Evolutionary conservation across 2,329 filamentous ascomycete species (phyloP).

Genomic region (Scedosporium apiospermum): DNA sequence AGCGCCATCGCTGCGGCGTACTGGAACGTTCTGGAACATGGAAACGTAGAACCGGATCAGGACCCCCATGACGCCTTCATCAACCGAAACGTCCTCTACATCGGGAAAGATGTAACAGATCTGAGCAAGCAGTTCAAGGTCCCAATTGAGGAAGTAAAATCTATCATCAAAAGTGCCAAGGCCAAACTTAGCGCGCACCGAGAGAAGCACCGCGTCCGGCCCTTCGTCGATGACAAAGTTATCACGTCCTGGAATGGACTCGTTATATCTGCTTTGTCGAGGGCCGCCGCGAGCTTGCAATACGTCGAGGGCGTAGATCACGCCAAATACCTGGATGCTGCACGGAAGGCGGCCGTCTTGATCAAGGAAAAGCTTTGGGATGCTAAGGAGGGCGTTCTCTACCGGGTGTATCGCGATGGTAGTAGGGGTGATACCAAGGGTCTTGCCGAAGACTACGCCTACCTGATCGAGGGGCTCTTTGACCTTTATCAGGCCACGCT

Average conservation of each 20-base stretch:
- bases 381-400: conserved; percentile 48
- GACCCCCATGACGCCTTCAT: conserved; percentile 92
- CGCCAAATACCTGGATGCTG: conserved; percentile 52
- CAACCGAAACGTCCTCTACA: conserved; percentile 79
- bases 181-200: conserved; percentile 61
- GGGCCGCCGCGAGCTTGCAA: conserved; percentile 60
- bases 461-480: conserved; percentile 71
- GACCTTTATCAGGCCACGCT: conserved; percentile 78
- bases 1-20: conserved; percentile 70
- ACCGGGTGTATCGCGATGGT: conserved; percentile 63
- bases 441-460: conserved; percentile 94
- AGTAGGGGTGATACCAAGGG: conserved; percentile 47
- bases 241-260: conserved; percentile 83
- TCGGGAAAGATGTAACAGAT: conserved; percentile 57
- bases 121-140: conserved; percentile 69
- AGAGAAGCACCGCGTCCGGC: conserved; percentile 63
- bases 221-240: conserved; percentile 79
- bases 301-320: conserved; percentile 48
- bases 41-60: conserved; percentile 73
- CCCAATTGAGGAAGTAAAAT: conserved; percentile 56
- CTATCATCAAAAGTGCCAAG: conserved; percentile 58
- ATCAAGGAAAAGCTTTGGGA: conserved; percentile 69
- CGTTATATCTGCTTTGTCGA: conserved; percentile 72
- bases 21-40: conserved; percentile 74
- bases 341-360: conserved; percentile 60